Evolutionary conservation across 2,329 filamentous ascomycete genomes (phyloP).

Genomic region (Fusarium nelsonii): DNA sequence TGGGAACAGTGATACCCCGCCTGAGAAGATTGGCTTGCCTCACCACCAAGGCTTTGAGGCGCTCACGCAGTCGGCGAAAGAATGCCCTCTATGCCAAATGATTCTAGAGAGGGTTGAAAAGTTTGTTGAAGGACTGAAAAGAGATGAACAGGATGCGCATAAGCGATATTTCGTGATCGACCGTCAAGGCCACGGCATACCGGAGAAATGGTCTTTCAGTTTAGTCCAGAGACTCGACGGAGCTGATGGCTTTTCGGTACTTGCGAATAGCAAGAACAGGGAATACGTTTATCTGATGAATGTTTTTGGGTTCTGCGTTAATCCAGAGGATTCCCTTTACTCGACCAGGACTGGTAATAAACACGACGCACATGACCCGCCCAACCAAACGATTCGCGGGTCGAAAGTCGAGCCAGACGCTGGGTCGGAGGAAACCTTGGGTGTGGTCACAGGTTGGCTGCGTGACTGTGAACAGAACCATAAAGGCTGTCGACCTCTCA

Average conservation of each 20-base stretch:
- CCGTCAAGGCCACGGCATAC: neutral
- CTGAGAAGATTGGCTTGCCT: neutral
- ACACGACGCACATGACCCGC: neutral
- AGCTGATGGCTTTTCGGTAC: constrained; percentile 8
- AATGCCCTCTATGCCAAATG: neutral
- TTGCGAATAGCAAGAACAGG: neutral
- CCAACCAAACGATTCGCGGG: neutral
- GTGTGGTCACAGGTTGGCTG: neutral
- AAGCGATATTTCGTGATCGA: neutral
- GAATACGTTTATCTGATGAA: neutral
- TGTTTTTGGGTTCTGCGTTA: constrained; percentile 15
- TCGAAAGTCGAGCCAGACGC: constrained; percentile 2
- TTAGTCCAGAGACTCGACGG: constrained; percentile 10
- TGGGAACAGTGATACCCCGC: neutral
- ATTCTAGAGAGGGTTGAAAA: neutral
- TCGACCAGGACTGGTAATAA: accelerated
- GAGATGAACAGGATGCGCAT: neutral
- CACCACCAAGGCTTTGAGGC: neutral
- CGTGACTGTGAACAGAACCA: constrained; percentile 6
- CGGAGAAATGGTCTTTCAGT: constrained; percentile 2
- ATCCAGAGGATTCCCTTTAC: neutral
- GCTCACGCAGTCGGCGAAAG: neutral
- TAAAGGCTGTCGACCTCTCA: neutral
- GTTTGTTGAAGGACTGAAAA: neutral
- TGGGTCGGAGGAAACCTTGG: neutral